Conservation (phyloP, 257 asterid genomes). For the Mentha longifolia region DNA sequence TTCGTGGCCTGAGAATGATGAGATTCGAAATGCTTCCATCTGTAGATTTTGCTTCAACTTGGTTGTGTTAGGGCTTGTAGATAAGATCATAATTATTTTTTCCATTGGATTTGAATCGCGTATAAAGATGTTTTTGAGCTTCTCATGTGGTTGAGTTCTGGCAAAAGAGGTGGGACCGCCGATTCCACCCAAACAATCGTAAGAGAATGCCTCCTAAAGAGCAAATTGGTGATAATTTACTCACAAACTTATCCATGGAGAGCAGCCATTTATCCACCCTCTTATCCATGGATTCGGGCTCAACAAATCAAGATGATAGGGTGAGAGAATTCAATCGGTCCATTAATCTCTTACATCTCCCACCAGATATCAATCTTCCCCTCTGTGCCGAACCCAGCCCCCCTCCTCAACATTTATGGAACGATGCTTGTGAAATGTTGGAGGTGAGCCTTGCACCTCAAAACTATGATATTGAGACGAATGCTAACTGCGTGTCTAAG, state of each 20-base stretch:
- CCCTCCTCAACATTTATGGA: constrained; percentile 36
- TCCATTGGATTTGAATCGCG: background rate
- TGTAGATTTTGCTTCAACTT: constrained; percentile 19
- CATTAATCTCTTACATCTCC: constrained; percentile 30
- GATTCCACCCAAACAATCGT: constrained; percentile 12
- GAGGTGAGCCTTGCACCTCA: constrained; percentile 39
- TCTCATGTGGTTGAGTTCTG: constrained; percentile 28
- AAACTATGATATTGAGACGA: constrained; percentile 32
- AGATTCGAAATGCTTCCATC: background rate
- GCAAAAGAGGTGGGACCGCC: constrained; percentile 24
- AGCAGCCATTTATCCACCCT: constrained; percentile 36
- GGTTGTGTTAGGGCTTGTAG: constrained; percentile 16
- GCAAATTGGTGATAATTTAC: constrained; percentile 37
- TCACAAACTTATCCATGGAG: constrained; percentile 39
- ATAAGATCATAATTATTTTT: background rate
- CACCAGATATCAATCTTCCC: constrained; percentile 39
- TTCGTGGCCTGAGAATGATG: background rate
- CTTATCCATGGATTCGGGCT: constrained; percentile 38
- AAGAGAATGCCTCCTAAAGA: constrained; percentile 36
- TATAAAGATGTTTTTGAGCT: constrained; percentile 24
- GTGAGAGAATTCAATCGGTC: constrained; percentile 33
- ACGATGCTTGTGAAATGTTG: constrained; percentile 36
- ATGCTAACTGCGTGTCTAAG: constrained; percentile 23
- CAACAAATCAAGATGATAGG: constrained; percentile 34
- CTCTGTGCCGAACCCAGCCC: constrained; percentile 39